Evolutionary conservation across 257 asterid genomes (phyloP).

Genomic region (Perilla frutescens): DNA sequence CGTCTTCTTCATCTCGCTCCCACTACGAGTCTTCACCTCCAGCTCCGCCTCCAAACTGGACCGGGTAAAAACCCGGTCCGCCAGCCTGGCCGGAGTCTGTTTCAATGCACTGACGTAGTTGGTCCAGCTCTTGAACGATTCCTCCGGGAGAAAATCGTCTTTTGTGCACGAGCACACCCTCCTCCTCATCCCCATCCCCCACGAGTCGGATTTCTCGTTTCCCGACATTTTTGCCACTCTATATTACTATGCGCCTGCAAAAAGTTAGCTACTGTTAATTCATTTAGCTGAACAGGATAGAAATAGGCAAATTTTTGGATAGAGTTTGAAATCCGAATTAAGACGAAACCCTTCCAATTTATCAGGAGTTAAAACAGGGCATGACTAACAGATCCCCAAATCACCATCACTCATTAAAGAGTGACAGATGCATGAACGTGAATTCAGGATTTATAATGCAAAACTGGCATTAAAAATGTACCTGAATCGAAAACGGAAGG

Average conservation of each 20-base stretch:
- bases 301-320: not conserved
- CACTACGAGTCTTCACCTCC: slow-evolving; percentile 59
- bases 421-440: not conserved
- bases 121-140: slow-evolving; percentile 64
- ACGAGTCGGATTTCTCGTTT: slow-evolving; percentile 29
- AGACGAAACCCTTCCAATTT: not conserved
- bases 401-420: not conserved
- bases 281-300: not conserved
- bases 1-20: slow-evolving; percentile 59
- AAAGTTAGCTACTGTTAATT: not conserved
- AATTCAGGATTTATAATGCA: not conserved
- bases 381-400: slow-evolving; percentile 28
- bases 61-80: slow-evolving; percentile 55
- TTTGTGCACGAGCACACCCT: slow-evolving; percentile 48
- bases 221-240: slow-evolving; percentile 38
- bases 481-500: not conserved
- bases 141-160: slow-evolving; percentile 78
- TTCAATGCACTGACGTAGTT: slow-evolving; percentile 55
- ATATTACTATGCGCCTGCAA: slow-evolving; percentile 1
- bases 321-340: not conserved
- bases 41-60: slow-evolving; percentile 54
- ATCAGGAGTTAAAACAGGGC: not conserved
- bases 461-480: not conserved
- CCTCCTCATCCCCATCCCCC: slow-evolving; percentile 33
- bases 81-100: slow-evolving; percentile 56